Base-by-base conservation (phyloP, 2,329 filamentous ascomycete genomes). In the Coleophoma eucalyptorum region DNA sequence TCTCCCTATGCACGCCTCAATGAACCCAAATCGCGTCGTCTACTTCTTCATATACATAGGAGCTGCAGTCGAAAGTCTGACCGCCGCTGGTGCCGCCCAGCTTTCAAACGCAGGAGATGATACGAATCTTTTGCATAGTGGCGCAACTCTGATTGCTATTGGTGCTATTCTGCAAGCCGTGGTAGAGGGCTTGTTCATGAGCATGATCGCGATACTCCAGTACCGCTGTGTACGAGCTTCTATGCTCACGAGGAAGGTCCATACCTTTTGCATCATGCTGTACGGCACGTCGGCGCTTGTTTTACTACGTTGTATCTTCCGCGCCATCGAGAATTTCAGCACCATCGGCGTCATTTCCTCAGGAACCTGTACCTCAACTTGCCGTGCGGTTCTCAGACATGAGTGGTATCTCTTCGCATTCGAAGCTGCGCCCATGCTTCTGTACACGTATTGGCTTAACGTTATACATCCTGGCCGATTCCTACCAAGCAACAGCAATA, bases 391-490 rank as follows among this genome's bases (percentile, higher is more conserved):
- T 11, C 55, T 63, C 10, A 60, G 53, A 15, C 54, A 69, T 20
- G 67, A 70, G 42, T 70, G 67, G 67, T 70, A 64, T 31, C 51
- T 70, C 7, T 70, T 65, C 50, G 62, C 55, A 12, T 69, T 70
- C 48, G 68, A 71, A 48, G 63, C 63, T 2, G 66, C 65, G 1
- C 65, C 64, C 0, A 69, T 70, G 61, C 54, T 67, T 13, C 46
- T 70, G 1, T 69, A 64, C 21, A 67, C 64, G 1, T 63, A 58
- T 20, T 69, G 65, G 65, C 53, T 70, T 8, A 69, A 67, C 20
- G 13, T 67, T n/a, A 53, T 69, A 26, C 68, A 69, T 50, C 67
- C 67, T 5, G 67, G 66, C n/a, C 58, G 59, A 32, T 59, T 58
- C 43, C 51, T 71, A 21, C 66, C 67, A 5, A 50, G 50, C 12